phyloP scores from a whole-genome alignment of 2,329 filamentous ascomycete species.

The Cercospora zeina region DNA sequence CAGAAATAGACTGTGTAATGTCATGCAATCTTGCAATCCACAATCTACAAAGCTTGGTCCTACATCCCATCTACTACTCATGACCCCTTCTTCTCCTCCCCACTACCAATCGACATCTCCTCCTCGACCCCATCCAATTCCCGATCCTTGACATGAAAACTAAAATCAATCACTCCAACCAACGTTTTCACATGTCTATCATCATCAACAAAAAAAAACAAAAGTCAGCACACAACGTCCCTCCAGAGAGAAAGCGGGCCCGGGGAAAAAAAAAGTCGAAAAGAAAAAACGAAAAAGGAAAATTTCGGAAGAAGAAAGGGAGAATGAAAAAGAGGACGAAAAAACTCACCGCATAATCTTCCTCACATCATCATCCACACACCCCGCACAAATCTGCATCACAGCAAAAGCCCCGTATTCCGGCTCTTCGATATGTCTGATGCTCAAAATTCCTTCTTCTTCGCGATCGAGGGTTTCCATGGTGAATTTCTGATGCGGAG shows the following conservation, averaged over 20 bases:
- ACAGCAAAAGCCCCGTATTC: conserved; percentile 71
- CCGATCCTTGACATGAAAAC: conserved; percentile 56
- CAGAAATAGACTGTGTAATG: background rate
- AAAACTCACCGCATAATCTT: conserved; percentile 52
- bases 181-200: conserved; percentile 57
- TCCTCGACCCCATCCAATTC: conserved; percentile 33
- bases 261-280: background rate
- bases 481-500: too few relatives aligned
- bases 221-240: conserved; percentile 53
- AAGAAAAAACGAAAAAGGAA: too few relatives aligned
- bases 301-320: too few relatives aligned
- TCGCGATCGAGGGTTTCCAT: conserved; percentile 60
- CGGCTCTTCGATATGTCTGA: conserved; percentile 60
- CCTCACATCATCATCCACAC: conserved; percentile 67
- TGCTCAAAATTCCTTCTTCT: conserved; percentile 62
- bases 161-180: conserved; percentile 72
- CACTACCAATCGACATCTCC: conserved; percentile 36
- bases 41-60: background rate
- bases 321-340: too few relatives aligned
- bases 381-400: conserved; percentile 67
- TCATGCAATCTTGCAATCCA: background rate
- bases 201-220: conserved; percentile 16
- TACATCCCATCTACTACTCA: background rate
- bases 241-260: conserved; percentile 53
- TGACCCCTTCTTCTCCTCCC: conserved; percentile 38